Evolutionary conservation across 2,329 filamentous ascomycete species (phyloP).

Genomic region (Dothideomycetidae sp.): DNA sequence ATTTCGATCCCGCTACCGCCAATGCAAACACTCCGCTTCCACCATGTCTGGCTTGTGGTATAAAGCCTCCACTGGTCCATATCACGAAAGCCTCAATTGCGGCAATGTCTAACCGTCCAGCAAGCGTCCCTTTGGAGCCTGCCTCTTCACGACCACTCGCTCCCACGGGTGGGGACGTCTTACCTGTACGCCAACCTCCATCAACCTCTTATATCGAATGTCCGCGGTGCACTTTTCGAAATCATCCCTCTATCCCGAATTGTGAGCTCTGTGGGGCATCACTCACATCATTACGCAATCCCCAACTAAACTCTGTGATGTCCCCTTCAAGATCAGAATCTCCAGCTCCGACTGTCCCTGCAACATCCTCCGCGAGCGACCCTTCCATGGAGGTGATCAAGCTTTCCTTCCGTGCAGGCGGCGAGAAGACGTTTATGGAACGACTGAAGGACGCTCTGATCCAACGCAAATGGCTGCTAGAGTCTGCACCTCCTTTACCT

Average conservation of each 20-base stretch:
- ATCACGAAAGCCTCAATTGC: slow-evolving; percentile 77
- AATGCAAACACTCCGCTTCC: slow-evolving; percentile 67
- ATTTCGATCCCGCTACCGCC: slow-evolving; percentile 76
- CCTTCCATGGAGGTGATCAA: slow-evolving; percentile 67
- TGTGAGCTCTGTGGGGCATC: slow-evolving; percentile 88
- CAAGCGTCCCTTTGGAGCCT: not conserved
- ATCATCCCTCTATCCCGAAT: slow-evolving; percentile 69
- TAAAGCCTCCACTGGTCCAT: slow-evolving; percentile 72
- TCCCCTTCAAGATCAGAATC: slow-evolving; percentile 48
- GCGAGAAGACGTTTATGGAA: slow-evolving; percentile 81
- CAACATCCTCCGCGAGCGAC: slow-evolving; percentile 30
- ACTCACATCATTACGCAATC: slow-evolving; percentile 32
- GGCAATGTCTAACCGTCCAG: slow-evolving; percentile 47
- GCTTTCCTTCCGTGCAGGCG: slow-evolving; percentile 77
- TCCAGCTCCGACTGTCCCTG: slow-evolving; percentile 53
- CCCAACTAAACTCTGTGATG: slow-evolving; percentile 24
- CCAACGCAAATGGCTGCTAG: slow-evolving; percentile 89
- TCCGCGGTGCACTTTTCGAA: slow-evolving; percentile 82
- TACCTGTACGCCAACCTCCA: slow-evolving; percentile 3
- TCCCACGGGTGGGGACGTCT: not conserved
- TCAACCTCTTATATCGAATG: slow-evolving; percentile 32
- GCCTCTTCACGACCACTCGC: not conserved
- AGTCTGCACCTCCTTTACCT: slow-evolving; percentile 77
- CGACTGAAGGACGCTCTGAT: slow-evolving; percentile 74
- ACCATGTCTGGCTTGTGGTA: slow-evolving; percentile 83